Evolutionary conservation across 495 filamentous ascomycete species (phyloP), one percentile per base, ranked within the genome.

Genomic region (Pseudomonodictys pantanalensis): DNA sequence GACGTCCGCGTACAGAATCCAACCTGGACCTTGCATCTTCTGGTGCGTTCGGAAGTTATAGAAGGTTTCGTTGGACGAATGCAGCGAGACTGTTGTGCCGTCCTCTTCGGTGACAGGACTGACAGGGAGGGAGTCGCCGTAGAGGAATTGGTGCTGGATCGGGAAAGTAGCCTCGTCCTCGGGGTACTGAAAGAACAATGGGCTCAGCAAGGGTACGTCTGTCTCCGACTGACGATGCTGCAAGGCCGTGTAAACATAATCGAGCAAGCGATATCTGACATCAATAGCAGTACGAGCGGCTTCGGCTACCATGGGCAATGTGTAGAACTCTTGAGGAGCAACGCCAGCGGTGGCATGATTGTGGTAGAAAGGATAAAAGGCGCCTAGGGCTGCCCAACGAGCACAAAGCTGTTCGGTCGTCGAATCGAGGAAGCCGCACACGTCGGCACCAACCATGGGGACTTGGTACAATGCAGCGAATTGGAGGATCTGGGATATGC

Each of bases 401-500:
- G 89, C 81, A 69, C 90, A 95, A 5, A 95, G 83, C 52, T 84
- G 76, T 68, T 90, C 87, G 11, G 81, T 92, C 0, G 88, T 87
- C 70, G 85, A 80, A 23, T 75, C 77, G 7, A 71, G 85, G 59
- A 86, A 95, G 0, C 90, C 90, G 68, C 90, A 95, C 9, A 89
- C 84, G 68, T 95, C 90, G 0, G 84, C 79, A 22, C 90, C 90
- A 0, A 91, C 86, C 86, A 95, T 89, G 26, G 89, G 88, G 2
- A 93, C 71, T 68, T 93, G 90, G 79, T 86, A 93, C 62, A 95
- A 81, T 5, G 87, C 79, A 0, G 85, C 83, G 63, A 92, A 95
- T 12, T 84, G 80, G 28, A 93, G 73, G 73, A 88, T 81, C 55
- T 80, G 79, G 3, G 81, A 69, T 63, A 95, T 89, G 18, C 81